phyloP scores from a whole-genome alignment of 2,329 filamentous ascomycete genomes.

The Davidsoniella eucalypti region DNA sequence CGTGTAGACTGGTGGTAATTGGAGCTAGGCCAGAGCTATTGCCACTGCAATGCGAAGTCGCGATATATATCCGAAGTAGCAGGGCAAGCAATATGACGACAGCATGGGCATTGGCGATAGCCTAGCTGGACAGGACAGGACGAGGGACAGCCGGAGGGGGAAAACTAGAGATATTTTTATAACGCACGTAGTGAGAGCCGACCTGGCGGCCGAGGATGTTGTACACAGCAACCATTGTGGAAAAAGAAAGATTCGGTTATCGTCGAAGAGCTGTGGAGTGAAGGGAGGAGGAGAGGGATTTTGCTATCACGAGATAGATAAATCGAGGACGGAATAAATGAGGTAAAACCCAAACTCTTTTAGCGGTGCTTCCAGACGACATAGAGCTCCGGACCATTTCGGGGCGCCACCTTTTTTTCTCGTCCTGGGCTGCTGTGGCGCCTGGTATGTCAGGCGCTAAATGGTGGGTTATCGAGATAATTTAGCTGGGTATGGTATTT shows the following conservation, averaged over 20 bases:
- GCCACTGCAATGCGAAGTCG: neutral
- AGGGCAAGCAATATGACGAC: neutral
- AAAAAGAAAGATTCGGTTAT: neutral
- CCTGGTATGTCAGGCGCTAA: conserved; percentile 8
- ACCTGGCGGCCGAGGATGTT: conserved; percentile 41
- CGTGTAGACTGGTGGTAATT: conserved; percentile 2
- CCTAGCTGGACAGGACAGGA: neutral
- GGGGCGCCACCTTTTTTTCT: conserved; percentile 2
- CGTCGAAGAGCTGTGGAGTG: too few relatives aligned
- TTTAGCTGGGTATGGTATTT: neutral
- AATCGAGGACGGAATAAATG: too few relatives aligned
- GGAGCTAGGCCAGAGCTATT: neutral
- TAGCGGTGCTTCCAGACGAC: neutral
- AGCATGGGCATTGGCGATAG: neutral
- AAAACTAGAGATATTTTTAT: conserved; percentile 9
- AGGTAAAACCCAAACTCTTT: too few relatives aligned
- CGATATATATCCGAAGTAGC: neutral
- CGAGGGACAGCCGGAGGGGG: neutral
- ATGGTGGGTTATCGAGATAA: neutral
- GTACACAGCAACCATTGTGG: conserved; percentile 23
- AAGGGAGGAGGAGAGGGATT: too few relatives aligned
- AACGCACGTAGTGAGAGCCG: conserved; percentile 44
- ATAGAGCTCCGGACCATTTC: conserved; percentile 7
- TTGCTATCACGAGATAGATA: too few relatives aligned
- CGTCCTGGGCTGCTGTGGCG: neutral